Evolutionary conservation across 2,329 filamentous ascomycete species (phyloP).

Genomic region (Penicillium vulpinum): DNA sequence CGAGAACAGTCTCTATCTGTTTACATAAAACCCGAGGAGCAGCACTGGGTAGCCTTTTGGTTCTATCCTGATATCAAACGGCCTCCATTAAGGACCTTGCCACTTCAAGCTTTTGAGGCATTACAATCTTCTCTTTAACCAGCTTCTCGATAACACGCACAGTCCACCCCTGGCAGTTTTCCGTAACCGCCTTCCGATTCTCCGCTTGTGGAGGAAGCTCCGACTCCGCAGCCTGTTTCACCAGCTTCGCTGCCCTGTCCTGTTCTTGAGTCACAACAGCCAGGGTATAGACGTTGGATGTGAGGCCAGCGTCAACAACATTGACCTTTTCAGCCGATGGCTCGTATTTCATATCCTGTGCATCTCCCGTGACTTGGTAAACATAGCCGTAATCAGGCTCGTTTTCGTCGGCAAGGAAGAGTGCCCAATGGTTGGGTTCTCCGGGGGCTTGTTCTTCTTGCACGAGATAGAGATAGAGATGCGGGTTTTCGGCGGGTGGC

Average conservation of each 20-base stretch:
- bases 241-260: conserved; percentile 13
- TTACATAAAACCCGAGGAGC: not conserved
- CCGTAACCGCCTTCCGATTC: conserved; percentile 19
- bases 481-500: not conserved
- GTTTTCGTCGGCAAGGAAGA: conserved; percentile 27
- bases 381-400: conserved; percentile 17
- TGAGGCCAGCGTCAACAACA: conserved; percentile 7
- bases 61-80: not conserved
- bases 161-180: conserved; percentile 29
- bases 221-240: conserved; percentile 18
- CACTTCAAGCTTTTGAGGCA: conserved; percentile 21
- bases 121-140: conserved; percentile 22
- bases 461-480: conserved; percentile 24
- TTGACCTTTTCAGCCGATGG: conserved; percentile 14
- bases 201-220: conserved; percentile 22
- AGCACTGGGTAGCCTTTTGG: not conserved
- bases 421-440: conserved; percentile 26
- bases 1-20: too few species aligned
- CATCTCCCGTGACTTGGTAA: conserved; percentile 31
- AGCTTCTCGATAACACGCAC: conserved; percentile 26
- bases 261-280: conserved; percentile 18
- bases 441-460: conserved; percentile 18
- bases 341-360: conserved; percentile 26
- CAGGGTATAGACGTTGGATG: conserved; percentile 19
- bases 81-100: conserved; percentile 22